Evolutionary conservation across 371 early-diverging fungal species (phyloP).

Genomic region (Mucor sp.): DNA sequence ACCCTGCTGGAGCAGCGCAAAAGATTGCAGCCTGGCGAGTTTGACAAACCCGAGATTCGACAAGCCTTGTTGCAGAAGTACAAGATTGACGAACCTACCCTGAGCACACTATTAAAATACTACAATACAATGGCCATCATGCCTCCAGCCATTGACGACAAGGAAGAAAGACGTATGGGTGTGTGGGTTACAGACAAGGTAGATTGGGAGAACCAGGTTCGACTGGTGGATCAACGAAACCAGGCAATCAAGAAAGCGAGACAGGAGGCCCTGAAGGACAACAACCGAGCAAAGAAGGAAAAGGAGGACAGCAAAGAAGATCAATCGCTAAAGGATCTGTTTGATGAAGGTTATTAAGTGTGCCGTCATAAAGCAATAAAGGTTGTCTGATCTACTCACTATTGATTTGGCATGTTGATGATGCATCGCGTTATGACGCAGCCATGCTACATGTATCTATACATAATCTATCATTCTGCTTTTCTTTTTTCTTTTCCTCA

Average conservation of each 20-base stretch:
- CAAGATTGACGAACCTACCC: conserved; percentile 26
- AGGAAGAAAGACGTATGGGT: conserved; percentile 33
- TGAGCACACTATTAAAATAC: conserved; percentile 32
- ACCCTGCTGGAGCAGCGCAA: conserved; percentile 42
- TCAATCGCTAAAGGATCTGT: conserved; percentile 30
- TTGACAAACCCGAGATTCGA: conserved; percentile 22
- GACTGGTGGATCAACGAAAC: conserved; percentile 22
- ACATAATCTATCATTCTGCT: too few species aligned
- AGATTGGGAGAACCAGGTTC: conserved; percentile 32
- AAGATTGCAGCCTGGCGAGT: conserved; percentile 31
- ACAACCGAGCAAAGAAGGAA: conserved; percentile 7
- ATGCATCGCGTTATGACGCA: too few species aligned
- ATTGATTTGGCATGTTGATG: too few species aligned
- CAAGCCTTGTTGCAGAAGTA: conserved; percentile 28
- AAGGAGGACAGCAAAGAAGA: conserved; percentile 12
- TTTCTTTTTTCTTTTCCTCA: too few species aligned
- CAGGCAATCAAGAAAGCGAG: conserved; percentile 21
- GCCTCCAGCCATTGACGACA: conserved; percentile 36
- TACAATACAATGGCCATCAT: conserved; percentile 46
- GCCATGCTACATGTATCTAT: too few species aligned
- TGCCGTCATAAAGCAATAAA: neutral
- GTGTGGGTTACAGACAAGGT: conserved; percentile 41
- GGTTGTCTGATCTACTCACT: too few species aligned
- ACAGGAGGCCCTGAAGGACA: conserved; percentile 26
- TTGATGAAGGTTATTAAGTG: conserved; percentile 27